Conservation (phyloP, 441 rosid species). For the Euphorbia schlechtendalii region DNA sequence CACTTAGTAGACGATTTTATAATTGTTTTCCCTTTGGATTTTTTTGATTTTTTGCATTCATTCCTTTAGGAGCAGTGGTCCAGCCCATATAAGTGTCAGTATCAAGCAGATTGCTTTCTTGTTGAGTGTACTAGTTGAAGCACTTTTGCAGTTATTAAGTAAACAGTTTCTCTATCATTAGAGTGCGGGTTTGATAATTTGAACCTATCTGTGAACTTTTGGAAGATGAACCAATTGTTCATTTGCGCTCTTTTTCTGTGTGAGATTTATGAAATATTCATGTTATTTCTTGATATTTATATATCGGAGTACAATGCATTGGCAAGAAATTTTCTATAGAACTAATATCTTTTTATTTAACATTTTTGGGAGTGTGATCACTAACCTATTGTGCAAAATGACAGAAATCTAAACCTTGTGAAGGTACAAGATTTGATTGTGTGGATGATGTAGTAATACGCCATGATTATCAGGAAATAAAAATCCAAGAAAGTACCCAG, state of each 20-base stretch:
- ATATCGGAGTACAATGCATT: not conserved
- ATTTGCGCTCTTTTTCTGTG: not conserved
- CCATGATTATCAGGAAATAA: slow-evolving; percentile 95
- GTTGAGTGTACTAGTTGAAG: slow-evolving; percentile 1
- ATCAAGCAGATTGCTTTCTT: not conserved
- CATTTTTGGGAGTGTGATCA: not conserved
- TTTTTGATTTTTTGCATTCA: slow-evolving; percentile 1
- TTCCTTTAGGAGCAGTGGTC: not conserved
- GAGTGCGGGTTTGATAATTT: slow-evolving; percentile 5
- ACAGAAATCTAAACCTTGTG: slow-evolving; percentile 66
- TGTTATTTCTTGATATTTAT: not conserved
- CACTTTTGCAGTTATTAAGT: not conserved
- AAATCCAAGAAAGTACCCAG: slow-evolving; percentile 94
- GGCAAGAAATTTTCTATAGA: slow-evolving; percentile 5
- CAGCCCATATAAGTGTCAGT: not conserved
- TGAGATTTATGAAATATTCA: slow-evolving; percentile 1
- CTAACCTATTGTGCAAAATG: slow-evolving; percentile 8
- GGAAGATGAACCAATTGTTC: not conserved
- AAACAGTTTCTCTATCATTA: slow-evolving; percentile 1
- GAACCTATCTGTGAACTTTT: slow-evolving; percentile 2
- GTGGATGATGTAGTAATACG: slow-evolving; percentile 59
- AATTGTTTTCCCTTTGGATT: not conserved
- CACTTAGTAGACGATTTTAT: slow-evolving; percentile 5
- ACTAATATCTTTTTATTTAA: slow-evolving; percentile 6
- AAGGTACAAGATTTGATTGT: slow-evolving; percentile 65